Percentiles rank a stretch among this genome's conserved stretches.
These are phyloP conservation scores for Cutaneotrichosporon sp. DNA, from an alignment of 1,284 basidiomycete genomes.

Conservation along the genomic window DNA sequence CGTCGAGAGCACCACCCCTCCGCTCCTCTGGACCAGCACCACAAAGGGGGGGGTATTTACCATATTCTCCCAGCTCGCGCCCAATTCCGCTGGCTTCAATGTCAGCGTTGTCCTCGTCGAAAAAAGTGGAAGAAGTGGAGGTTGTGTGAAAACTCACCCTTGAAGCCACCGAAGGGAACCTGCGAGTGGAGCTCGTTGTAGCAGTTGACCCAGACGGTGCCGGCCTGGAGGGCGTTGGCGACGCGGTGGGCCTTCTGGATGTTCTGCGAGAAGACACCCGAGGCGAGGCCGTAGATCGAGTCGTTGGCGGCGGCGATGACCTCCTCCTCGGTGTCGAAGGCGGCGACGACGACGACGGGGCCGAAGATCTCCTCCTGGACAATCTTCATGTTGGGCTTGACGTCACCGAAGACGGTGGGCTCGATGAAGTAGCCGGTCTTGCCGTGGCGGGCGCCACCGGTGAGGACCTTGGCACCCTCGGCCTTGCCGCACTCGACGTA, in stretches of 20 bases:
- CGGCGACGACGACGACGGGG: slow-evolving; percentile 60
- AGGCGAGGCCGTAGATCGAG: slow-evolving; percentile 81
- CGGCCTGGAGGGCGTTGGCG: slow-evolving; percentile 76
- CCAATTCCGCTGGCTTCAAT: not conserved
- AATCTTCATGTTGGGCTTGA: slow-evolving; percentile 77
- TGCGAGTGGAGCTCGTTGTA: slow-evolving; percentile 66
- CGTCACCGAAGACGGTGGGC: slow-evolving; percentile 79
- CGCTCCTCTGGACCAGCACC: too few species aligned
- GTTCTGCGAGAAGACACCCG: slow-evolving; percentile 81
- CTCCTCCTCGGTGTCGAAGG: slow-evolving; percentile 75
- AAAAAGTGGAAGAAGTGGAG: not conserved
- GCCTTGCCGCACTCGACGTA: slow-evolving; percentile 84
- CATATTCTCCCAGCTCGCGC: slow-evolving; percentile 59
- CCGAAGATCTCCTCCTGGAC: slow-evolving; percentile 90
- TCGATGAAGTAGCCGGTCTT: slow-evolving; percentile 62
- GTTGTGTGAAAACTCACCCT: slow-evolving; percentile 49
- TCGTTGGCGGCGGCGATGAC: slow-evolving; percentile 80
- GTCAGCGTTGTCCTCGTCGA: not conserved
- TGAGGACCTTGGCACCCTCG: slow-evolving; percentile 76
- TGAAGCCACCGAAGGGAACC: slow-evolving; percentile 86
- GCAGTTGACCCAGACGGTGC: slow-evolving; percentile 68
- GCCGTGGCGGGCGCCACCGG: slow-evolving; percentile 75
- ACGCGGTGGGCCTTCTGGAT: slow-evolving; percentile 72
- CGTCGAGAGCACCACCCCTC: too few species aligned
- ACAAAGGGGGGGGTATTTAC: too few species aligned